phyloP scores from a whole-genome alignment of 768 basidiomycete species.

The Lactarius pseudohatsudake region DNA sequence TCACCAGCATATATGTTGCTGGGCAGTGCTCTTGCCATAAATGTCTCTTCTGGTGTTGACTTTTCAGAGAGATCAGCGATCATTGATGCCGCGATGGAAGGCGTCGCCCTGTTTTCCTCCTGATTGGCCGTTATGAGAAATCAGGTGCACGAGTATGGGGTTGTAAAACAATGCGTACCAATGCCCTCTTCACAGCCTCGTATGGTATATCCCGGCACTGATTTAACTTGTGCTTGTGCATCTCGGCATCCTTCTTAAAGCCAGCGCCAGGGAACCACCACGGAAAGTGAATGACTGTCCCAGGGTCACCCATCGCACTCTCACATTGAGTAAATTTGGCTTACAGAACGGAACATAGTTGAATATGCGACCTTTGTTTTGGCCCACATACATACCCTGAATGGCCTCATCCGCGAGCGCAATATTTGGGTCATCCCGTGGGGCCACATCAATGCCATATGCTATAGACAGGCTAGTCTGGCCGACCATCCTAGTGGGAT shows the following conservation, averaged over 20 bases:
- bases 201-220: conserved; percentile 31
- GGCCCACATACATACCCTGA: conserved; percentile 36
- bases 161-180: conserved; percentile 24
- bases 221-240: conserved; percentile 25
- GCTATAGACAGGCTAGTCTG: conserved; percentile 43
- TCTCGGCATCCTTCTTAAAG: conserved; percentile 30
- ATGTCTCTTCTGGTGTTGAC: conserved; percentile 12
- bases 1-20: conserved; percentile 14
- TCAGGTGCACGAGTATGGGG: background rate
- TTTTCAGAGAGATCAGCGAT: conserved; percentile 11
- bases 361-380: conserved; percentile 46
- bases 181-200: conserved; percentile 28
- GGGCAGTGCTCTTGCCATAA: conserved; percentile 18
- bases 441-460: conserved; percentile 46
- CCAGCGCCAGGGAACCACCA: conserved; percentile 35
- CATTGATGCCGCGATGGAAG: conserved; percentile 16
- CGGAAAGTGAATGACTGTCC: conserved; percentile 32
- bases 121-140: background rate
- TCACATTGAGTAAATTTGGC: conserved; percentile 14
- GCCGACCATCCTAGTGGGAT: conserved; percentile 33
- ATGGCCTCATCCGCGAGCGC: conserved; percentile 42
- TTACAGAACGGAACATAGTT: conserved; percentile 38
- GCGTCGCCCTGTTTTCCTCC: conserved; percentile 10
- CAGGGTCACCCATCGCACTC: background rate
- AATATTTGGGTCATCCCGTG: conserved; percentile 47